Percentiles rank a stretch among this genome's conserved stretches.
Evolutionary conservation across 768 basidiomycete species (phyloP).

Genomic region (Tulasnella sp.): DNA sequence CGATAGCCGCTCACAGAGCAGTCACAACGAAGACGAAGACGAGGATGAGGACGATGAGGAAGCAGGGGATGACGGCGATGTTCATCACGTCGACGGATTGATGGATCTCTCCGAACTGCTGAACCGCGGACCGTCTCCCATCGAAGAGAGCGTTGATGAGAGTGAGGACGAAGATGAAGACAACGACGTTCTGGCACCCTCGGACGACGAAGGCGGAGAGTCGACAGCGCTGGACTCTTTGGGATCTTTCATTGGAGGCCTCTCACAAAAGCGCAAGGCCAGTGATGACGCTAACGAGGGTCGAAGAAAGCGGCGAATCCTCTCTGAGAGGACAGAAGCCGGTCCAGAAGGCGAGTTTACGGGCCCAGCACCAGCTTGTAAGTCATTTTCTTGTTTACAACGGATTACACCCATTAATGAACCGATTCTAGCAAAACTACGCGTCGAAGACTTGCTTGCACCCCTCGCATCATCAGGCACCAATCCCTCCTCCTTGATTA

Average conservation of each 20-base stretch:
- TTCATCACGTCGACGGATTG: conserved; percentile 27
- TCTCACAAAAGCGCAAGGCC: conserved; percentile 62
- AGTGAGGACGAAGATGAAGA: conserved; percentile 34
- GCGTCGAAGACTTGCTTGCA: conserved; percentile 61
- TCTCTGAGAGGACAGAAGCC: conserved; percentile 62
- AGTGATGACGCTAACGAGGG: conserved; percentile 26
- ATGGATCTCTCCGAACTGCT: conserved; percentile 29
- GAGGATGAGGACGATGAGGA: conserved; percentile 26
- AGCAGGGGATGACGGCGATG: conserved; percentile 23
- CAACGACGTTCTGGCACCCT: conserved; percentile 41
- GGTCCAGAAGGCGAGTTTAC: conserved; percentile 76
- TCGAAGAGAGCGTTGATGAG: conserved; percentile 23
- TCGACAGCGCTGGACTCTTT: conserved; percentile 46
- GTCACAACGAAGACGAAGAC: conserved; percentile 24
- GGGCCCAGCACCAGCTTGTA: conserved; percentile 27
- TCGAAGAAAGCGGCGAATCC: conserved; percentile 40
- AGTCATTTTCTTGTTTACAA: no score
- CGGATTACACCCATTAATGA: conserved; percentile 11
- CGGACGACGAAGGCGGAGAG: conserved; percentile 30
- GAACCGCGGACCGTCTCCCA: conserved; percentile 22
- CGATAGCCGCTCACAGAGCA: conserved; percentile 22
- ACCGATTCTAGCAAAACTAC: conserved; percentile 40
- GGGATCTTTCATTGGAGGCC: conserved; percentile 59
- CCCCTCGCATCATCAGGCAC: conserved; percentile 43
- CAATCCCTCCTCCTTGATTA: conserved; percentile 42